Evolutionary conservation across 345 rosid genomes (phyloP).

Genomic region (Hypericum perforatum): DNA sequence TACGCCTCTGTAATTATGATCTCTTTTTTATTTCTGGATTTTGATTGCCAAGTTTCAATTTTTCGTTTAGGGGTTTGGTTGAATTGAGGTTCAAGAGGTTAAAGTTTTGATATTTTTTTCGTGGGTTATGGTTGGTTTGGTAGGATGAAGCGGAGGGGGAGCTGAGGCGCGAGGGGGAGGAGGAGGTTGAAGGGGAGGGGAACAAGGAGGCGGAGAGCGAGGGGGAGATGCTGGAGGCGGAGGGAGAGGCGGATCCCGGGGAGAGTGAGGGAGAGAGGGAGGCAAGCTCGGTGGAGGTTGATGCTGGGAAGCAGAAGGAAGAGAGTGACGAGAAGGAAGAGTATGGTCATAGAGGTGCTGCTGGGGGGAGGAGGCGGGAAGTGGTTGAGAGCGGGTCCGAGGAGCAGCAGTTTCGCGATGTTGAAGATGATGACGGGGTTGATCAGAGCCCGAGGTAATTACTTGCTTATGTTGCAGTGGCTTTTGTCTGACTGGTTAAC

Average conservation of each 20-base stretch:
- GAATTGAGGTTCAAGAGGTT: not conserved
- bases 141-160: slow-evolving; percentile 92
- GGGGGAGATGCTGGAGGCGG: slow-evolving; percentile 41
- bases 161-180: slow-evolving; percentile 35
- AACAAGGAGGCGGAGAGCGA: slow-evolving; percentile 64
- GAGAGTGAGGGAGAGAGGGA: slow-evolving; percentile 95
- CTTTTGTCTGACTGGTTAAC: not conserved
- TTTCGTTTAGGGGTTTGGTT: not conserved
- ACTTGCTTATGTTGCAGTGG: not conserved
- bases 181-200: slow-evolving; percentile 37
- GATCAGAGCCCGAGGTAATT: slow-evolving; percentile 65
- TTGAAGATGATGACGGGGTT: slow-evolving; percentile 75
- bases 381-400: slow-evolving; percentile 82
- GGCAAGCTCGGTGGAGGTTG: too few relatives aligned
- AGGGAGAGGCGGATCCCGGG: slow-evolving; percentile 57
- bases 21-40: not conserved
- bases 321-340: slow-evolving; percentile 58
- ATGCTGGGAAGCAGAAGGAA: too few relatives aligned
- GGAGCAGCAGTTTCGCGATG: slow-evolving; percentile 48
- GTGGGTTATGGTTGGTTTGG: slow-evolving; percentile 12
- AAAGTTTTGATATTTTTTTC: not conserved
- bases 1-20: slow-evolving; percentile 52
- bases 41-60: not conserved
- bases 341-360: slow-evolving; percentile 45
- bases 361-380: slow-evolving; percentile 44